A percentile compares a stretch with the other conserved stretches of the same genome.
Evolutionary conservation across 257 asterid species (phyloP).

Genomic region (Gardenia jasminoides): DNA sequence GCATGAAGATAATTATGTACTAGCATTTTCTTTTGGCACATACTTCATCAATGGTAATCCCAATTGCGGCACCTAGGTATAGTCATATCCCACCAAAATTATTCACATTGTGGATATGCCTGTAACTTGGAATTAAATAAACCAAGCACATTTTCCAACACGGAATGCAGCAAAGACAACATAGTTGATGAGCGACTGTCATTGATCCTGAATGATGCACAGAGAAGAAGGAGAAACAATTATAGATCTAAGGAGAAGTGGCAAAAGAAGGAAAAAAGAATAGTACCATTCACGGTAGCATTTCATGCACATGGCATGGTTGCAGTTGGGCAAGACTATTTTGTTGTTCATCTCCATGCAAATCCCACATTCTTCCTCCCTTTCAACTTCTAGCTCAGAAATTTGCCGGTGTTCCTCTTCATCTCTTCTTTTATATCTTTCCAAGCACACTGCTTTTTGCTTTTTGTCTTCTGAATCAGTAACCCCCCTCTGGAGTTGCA

Average conservation of each 20-base stretch:
- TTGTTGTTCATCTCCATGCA: slow-evolving; percentile 89
- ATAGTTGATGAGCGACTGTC: background rate
- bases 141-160: background rate
- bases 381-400: slow-evolving; percentile 70
- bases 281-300: slow-evolving; percentile 93
- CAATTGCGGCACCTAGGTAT: background rate
- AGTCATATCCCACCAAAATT: background rate
- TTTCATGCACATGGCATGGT: slow-evolving; percentile 82
- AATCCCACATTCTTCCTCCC: slow-evolving; percentile 97
- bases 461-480: slow-evolving; percentile 81
- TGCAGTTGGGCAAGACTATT: slow-evolving; percentile 85
- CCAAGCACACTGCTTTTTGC: slow-evolving; percentile 71
- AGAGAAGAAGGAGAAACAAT: background rate
- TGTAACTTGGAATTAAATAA: background rate
- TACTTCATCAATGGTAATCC: background rate
- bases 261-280: background rate
- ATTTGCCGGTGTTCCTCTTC: slow-evolving; percentile 47
- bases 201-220: background rate
- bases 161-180: background rate
- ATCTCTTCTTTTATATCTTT: slow-evolving; percentile 78
- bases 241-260: background rate
- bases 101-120: background rate
- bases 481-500: slow-evolving; percentile 86
- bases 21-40: background rate
- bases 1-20: background rate